Conservation (phyloP, 2,329 filamentous ascomycete species). For the Cryphonectria carpinicola region DNA sequence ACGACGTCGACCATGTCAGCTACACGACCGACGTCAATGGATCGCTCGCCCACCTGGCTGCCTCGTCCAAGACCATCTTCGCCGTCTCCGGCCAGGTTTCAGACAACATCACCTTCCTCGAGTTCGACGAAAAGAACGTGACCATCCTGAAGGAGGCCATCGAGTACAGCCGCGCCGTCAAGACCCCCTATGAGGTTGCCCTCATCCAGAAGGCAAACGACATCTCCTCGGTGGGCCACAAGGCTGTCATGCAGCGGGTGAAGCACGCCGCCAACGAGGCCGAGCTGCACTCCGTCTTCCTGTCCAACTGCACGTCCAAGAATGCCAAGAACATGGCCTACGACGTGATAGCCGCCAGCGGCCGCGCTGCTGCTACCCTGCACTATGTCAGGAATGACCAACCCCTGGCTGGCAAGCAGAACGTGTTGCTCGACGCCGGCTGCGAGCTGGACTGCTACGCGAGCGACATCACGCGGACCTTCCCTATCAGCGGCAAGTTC, state of each 20-base stretch:
- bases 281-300: slow-evolving; percentile 80
- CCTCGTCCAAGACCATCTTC: slow-evolving; percentile 60
- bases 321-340: slow-evolving; percentile 86
- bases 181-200: slow-evolving; percentile 75
- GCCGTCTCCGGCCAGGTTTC: slow-evolving; percentile 81
- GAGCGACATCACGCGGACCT: slow-evolving; percentile 64
- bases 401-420: slow-evolving; percentile 70
- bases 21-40: slow-evolving; percentile 75
- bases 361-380: slow-evolving; percentile 79
- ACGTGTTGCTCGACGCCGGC: slow-evolving; percentile 84
- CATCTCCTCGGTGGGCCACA: slow-evolving; percentile 70
- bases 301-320: slow-evolving; percentile 74
- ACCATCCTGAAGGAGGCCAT: slow-evolving; percentile 63
- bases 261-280: slow-evolving; percentile 73
- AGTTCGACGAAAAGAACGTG: slow-evolving; percentile 68
- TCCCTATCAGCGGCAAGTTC: slow-evolving; percentile 77
- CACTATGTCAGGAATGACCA: slow-evolving; percentile 86
- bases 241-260: slow-evolving; percentile 63
- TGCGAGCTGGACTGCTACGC: slow-evolving; percentile 76
- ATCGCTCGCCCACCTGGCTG: slow-evolving; percentile 61
- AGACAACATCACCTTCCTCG: slow-evolving; percentile 70
- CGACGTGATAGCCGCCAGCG: slow-evolving; percentile 81
- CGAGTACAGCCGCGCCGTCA: slow-evolving; percentile 69
- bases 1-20: slow-evolving; percentile 80
- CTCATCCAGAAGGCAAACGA: slow-evolving; percentile 74